Base-by-base conservation (phyloP, 106 monocot genomes). In the Allium cepa region DNA sequence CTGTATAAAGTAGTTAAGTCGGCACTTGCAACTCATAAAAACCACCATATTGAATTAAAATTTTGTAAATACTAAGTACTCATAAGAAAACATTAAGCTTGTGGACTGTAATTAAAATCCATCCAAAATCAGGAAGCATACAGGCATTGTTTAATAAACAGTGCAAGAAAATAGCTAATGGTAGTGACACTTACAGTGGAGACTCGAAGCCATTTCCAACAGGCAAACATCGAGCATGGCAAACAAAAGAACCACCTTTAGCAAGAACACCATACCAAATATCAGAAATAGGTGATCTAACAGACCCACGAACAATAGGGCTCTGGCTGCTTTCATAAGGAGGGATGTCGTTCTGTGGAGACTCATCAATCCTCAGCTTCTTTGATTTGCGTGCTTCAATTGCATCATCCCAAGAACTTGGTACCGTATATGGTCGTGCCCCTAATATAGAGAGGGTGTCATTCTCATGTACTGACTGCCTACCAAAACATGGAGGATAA, bases 181-280 rank as follows among this genome's bases (percentile, higher is more conserved):
- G 51, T 27, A 50, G 49, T 10, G 53, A 26, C 50, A 67, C 67
- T 67, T 18, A 67, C 99, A 99, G 69, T 62, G 90, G 85, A 59
- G 82, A 82, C 15, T 83, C 83, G 36, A 90, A 71, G 48, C 99
- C 99, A 27, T 80, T 80, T 22, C 83, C 87, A 57, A 99, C 76
- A 45, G 99, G 81, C 57, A 99, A 68, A 78, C 99, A 99, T 49
- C 99, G 80, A 18, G 99, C 93, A 77, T 69, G 77, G 73, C 99
- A 99, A 46, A 99, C 99, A 70, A 72, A 81, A 50, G 77, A 77
- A 49, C 99, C 99, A 61, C 92, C 99, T 84, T 99, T 99, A 48
- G 90, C 85, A 72, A 99, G 81, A 55, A 87, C 66, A 57, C 99
- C 99, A 73, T 85, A 90, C 99, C 99, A 99, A 8, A 72, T 70